These are phyloP conservation scores for Globisporangium carolinianum DNA, from an alignment of 352 stramenopile species.

Conservation along the genomic window DNA sequence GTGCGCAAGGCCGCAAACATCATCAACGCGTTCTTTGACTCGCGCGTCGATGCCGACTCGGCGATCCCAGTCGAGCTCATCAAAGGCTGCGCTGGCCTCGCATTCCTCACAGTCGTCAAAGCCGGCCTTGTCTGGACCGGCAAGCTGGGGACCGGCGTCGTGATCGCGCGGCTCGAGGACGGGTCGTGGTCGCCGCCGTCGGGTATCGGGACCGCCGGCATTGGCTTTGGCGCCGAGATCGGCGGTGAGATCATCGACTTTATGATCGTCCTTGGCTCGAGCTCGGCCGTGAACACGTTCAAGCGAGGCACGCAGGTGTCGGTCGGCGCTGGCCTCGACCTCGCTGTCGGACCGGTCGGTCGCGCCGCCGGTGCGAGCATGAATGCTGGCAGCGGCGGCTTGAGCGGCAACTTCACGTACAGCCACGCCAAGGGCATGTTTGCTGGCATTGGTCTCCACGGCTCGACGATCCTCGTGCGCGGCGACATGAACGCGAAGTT, in stretches of 20 bases:
- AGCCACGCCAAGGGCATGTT: constrained; percentile 79
- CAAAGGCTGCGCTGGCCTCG: constrained; percentile 62
- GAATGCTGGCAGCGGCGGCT: constrained; percentile 66
- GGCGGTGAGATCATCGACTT: constrained; percentile 86
- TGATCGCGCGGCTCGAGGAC: constrained; percentile 72
- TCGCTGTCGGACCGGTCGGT: constrained; percentile 68
- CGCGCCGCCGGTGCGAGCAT: constrained; percentile 61
- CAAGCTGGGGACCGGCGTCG: constrained; percentile 78
- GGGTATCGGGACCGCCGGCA: constrained; percentile 70
- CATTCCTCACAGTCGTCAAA: constrained; percentile 85
- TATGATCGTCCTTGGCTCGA: constrained; percentile 82
- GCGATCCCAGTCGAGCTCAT: constrained; percentile 79
- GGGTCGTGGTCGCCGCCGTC: constrained; percentile 80
- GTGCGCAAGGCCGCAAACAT: constrained; percentile 76
- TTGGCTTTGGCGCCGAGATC: constrained; percentile 81
- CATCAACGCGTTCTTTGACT: constrained; percentile 80
- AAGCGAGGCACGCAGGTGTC: constrained; percentile 81
- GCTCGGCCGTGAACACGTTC: constrained; percentile 67
- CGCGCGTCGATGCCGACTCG: constrained; percentile 59
- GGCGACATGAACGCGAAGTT: constrained; percentile 83
- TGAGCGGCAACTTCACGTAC: constrained; percentile 86
- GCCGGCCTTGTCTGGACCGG: constrained; percentile 80
- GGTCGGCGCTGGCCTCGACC: constrained; percentile 66
- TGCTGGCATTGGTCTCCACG: constrained; percentile 69
- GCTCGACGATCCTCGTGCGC: constrained; percentile 77